Evolutionary conservation across 495 filamentous ascomycete species (phyloP), one percentile per base, ranked within the genome.

Genomic region (Aspergillus ostianus): DNA sequence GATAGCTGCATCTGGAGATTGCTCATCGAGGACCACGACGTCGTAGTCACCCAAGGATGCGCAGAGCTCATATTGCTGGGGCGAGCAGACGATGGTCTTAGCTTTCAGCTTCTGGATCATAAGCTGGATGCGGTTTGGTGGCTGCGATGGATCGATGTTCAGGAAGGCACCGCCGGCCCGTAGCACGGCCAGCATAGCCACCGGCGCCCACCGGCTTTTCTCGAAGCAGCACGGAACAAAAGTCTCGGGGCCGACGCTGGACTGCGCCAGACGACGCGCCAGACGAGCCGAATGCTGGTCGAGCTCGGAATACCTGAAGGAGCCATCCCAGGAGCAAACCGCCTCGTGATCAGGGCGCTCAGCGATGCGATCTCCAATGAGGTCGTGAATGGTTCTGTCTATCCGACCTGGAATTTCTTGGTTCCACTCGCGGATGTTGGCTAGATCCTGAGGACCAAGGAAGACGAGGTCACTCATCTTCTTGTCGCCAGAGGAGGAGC

Each of bases 121-220:
- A n/a, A 68, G 72, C 36, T 73, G 61, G 41, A 83, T 64, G n/a
- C 81, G 73, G 6, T 72, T 74, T 52, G 71, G 68, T 2, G 83
- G 82, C 26, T 79, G 68, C 0, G 65, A 59, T 7, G 75, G 72
- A 62, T 85, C 82, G 8, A 86, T 60, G 7, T 69, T 71, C 8
- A 84, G 67, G 65, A 79, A 77, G 0, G 73, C 78, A 12, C 70
- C 74, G 2, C 80, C 80, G 8, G 77, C 77, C 51, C 76, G 75
- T 18, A 78, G 53, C 10, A 81, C 67, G 2, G 66, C 73, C 20
- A 77, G 59, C 51, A 75, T 65, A n/a, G 71, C 61, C 19, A 82
- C 66, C 0, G 75, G 44, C 3, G 72, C 69, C 68, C 68, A 81
- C 1, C 65, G 63, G 0, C 70, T 73, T 60, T 82, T 83, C 49